Conservation (phyloP, 192 early-diverging fungal species). For the Phycomyces nitens region DNA sequence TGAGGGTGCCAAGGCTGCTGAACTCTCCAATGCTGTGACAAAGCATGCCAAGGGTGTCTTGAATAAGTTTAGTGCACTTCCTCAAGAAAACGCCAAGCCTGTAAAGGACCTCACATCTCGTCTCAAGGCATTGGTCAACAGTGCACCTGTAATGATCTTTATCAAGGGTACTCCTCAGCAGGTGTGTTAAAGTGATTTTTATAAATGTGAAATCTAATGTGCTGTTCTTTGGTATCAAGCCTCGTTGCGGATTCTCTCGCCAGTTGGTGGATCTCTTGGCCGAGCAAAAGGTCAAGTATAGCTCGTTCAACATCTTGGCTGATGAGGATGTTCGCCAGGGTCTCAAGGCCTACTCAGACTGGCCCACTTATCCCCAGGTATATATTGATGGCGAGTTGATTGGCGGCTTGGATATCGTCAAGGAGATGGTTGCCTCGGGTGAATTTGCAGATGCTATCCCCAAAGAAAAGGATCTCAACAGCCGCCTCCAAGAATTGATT, state of each 20-base stretch:
- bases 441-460: constrained; percentile 79
- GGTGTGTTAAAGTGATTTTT: constrained; percentile 16
- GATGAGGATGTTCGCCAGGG: constrained; percentile 87
- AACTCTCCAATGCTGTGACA: constrained; percentile 65
- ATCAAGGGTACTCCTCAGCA: constrained; percentile 84
- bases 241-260: constrained; percentile 90
- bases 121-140: constrained; percentile 64
- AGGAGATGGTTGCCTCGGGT: constrained; percentile 84
- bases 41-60: constrained; percentile 54
- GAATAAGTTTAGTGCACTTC: constrained; percentile 35
- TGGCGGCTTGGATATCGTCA: constrained; percentile 91
- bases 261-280: constrained; percentile 77
- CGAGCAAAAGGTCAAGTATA: constrained; percentile 74
- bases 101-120: constrained; percentile 61
- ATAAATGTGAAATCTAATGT: no score
- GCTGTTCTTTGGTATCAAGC: constrained; percentile 41
- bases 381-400: constrained; percentile 95
- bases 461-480: constrained; percentile 75
- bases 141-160: constrained; percentile 85
- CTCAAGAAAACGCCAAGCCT: constrained; percentile 24
- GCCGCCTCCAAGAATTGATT: constrained; percentile 66
- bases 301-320: constrained; percentile 82
- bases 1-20: constrained; percentile 85
- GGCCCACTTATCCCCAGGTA: constrained; percentile 97
- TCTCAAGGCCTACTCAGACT: constrained; percentile 49